Percentiles rank a stretch among this genome's conserved stretches.
Evolutionary conservation across 2,329 filamentous ascomycete species (phyloP).

Genomic region (Orbilia oligospora): DNA sequence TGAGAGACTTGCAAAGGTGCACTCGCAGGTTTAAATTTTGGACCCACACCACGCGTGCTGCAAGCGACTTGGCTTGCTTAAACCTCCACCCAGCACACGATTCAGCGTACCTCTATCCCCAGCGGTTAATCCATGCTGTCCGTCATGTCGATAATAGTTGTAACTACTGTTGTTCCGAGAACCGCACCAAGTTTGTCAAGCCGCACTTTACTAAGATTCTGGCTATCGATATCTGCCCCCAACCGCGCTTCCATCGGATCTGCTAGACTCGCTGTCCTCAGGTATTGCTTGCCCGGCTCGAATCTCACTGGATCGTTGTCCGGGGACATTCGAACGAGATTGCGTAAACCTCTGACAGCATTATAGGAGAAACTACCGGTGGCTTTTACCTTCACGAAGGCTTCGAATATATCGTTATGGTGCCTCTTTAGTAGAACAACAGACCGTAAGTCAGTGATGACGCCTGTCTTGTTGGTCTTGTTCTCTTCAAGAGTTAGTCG

Average conservation of each 20-base stretch:
- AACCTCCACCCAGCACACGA: too few species aligned
- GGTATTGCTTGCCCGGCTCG: background rate
- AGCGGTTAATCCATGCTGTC: background rate
- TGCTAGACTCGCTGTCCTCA: background rate
- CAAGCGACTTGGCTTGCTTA: too few species aligned
- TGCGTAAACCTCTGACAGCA: background rate
- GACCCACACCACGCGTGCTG: too few species aligned
- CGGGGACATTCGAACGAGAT: background rate
- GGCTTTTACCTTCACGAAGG: background rate
- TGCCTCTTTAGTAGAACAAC: background rate
- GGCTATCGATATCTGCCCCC: background rate
- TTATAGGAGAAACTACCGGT: background rate
- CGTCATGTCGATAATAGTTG: background rate
- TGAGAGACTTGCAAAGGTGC: too few species aligned
- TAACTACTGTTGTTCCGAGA: background rate
- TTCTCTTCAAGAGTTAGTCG: background rate
- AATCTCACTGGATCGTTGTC: background rate
- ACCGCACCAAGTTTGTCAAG: background rate
- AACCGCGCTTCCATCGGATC: background rate
- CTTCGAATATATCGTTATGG: background rate
- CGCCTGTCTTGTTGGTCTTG: background rate
- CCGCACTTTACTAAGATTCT: background rate
- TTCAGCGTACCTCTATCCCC: too few species aligned
- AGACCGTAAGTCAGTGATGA: background rate
- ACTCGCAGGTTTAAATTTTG: too few species aligned